phyloP scores from a whole-genome alignment of 176 grass and related monocot species.

The Sorghum bicolor region DNA sequence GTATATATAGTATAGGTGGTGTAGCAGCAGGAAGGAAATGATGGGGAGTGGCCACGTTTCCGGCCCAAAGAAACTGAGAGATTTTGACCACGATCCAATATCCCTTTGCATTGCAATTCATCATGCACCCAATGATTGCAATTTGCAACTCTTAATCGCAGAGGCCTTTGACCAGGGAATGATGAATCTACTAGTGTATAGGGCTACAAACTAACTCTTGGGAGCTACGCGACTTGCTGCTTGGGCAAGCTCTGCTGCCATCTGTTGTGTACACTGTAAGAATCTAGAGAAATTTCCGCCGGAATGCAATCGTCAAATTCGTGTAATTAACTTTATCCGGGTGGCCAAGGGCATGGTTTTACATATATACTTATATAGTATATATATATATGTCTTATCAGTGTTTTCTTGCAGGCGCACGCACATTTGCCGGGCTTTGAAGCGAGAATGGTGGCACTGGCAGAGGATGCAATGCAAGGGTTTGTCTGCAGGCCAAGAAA shows the following conservation, averaged over 20 bases:
- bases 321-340: neutral
- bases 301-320: neutral
- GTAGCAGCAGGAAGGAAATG: neutral
- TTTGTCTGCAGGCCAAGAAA: conserved; percentile 31
- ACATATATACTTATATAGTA: too few species aligned
- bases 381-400: too few species aligned
- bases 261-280: neutral
- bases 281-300: neutral
- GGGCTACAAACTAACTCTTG: neutral
- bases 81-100: conserved; percentile 30
- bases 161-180: neutral
- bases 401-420: neutral
- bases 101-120: neutral
- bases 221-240: conserved; percentile 16
- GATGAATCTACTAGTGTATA: neutral
- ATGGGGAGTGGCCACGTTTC: conserved; percentile 19
- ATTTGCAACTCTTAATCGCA: neutral
- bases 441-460: neutral
- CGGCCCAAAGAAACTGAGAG: conserved; percentile 10
- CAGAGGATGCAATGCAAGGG: neutral
- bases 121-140: neutral
- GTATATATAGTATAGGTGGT: neutral
- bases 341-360: neutral
- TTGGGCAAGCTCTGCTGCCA: neutral
- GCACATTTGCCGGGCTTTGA: neutral